Conservation (phyloP, 164 flowering plant species). For the Paratinospora sagittata region DNA sequence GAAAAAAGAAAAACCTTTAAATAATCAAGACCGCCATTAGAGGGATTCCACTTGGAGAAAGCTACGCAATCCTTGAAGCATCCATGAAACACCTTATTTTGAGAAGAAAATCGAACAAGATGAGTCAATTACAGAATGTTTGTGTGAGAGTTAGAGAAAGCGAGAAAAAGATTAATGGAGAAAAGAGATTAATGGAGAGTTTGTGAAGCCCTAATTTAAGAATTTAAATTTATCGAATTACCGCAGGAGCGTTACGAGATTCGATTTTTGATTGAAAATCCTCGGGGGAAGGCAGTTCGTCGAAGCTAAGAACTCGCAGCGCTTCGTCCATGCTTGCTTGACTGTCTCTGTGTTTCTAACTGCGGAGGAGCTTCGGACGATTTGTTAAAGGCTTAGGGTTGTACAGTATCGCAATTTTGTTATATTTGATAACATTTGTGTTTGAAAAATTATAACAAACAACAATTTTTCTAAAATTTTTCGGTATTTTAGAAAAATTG, state of each 20-base stretch:
- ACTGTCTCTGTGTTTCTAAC: no score
- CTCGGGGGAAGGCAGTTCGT: constrained; percentile 36
- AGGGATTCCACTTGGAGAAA: constrained; percentile 62
- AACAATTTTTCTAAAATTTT: no score
- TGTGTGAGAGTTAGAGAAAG: neutral
- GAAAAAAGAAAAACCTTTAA: constrained; percentile 28
- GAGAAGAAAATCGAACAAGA: neutral
- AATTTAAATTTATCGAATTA: constrained; percentile 13
- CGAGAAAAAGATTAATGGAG: neutral
- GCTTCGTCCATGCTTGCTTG: constrained; percentile 35
- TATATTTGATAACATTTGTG: no score
- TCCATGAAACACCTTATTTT: constrained; percentile 53
- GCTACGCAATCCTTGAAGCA: constrained; percentile 69
- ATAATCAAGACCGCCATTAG: constrained; percentile 73
- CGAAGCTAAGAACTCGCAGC: constrained; percentile 29
- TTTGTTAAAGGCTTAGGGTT: no score
- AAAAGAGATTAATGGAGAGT: no score
- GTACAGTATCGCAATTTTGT: no score
- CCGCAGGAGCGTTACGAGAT: constrained; percentile 67
- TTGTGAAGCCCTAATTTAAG: no score
- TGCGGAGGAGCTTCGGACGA: no score
- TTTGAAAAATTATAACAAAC: no score
- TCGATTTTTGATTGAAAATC: constrained; percentile 62
- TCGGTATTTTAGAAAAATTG: no score
- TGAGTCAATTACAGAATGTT: neutral